These are phyloP conservation scores for Rhizodiscina lignyota DNA, from an alignment of 495 filamentous ascomycete genomes.

Conservation along the genomic window DNA sequence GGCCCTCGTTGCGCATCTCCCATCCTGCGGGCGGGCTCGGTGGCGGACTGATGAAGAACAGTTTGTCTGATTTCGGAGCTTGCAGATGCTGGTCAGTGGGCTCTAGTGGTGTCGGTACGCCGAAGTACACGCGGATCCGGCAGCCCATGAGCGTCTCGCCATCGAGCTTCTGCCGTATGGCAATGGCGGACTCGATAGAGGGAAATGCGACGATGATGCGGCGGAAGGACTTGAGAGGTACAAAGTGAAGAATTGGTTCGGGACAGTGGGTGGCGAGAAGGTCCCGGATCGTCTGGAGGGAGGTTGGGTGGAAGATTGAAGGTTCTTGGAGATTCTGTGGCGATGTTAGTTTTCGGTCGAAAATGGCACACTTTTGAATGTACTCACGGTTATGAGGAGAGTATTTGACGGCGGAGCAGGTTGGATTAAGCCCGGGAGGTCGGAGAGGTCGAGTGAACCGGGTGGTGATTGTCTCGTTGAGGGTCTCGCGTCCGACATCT, in stretches of 20 bases:
- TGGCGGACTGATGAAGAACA: slow-evolving; percentile 94
- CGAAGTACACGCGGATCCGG: slow-evolving; percentile 73
- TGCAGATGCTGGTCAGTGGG: slow-evolving; percentile 51
- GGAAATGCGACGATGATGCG: slow-evolving; percentile 85
- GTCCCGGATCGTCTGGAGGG: slow-evolving; percentile 57
- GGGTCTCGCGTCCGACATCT: no score
- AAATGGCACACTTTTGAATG: background rate
- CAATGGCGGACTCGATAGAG: slow-evolving; percentile 52
- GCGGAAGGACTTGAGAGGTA: slow-evolving; percentile 79
- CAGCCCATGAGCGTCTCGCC: slow-evolving; percentile 51
- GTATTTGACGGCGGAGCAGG: slow-evolving; percentile 1
- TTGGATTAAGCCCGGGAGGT: background rate
- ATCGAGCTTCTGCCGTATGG: slow-evolving; percentile 54
- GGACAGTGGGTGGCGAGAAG: slow-evolving; percentile 31
- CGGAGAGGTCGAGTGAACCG: background rate
- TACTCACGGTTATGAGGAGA: slow-evolving; percentile 7
- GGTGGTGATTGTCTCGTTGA: slow-evolving; percentile 1
- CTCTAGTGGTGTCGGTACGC: slow-evolving; percentile 51
- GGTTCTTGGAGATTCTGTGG: slow-evolving; percentile 54
- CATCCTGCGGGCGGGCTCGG: slow-evolving; percentile 85
- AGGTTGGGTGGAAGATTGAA: slow-evolving; percentile 57
- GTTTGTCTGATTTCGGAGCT: slow-evolving; percentile 70
- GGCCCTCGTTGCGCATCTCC: slow-evolving; percentile 76
- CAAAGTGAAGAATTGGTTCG: slow-evolving; percentile 64
- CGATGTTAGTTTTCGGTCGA: slow-evolving; percentile 3